Conservation (phyloP, 176 grass and related monocot species). For the Leersia perrieri region DNA sequence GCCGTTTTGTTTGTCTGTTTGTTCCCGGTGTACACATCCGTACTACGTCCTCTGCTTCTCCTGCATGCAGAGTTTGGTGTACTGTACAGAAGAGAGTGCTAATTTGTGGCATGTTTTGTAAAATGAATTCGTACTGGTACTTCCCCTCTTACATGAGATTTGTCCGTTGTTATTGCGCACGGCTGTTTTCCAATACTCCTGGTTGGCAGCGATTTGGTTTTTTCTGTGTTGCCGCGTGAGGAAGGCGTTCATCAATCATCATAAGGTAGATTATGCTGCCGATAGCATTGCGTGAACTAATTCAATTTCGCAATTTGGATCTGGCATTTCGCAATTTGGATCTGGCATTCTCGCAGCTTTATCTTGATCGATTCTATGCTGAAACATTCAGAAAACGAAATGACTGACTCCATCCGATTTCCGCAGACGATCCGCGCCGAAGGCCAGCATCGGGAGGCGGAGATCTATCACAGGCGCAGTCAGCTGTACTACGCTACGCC, state of each 20-base stretch:
- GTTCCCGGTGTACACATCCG: not conserved
- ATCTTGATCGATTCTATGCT: not conserved
- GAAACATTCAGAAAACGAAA: not conserved
- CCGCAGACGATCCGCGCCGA: conserved; percentile 39
- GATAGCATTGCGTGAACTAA: not conserved
- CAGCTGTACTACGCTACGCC: conserved; percentile 17
- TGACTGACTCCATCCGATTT: not conserved
- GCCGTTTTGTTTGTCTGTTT: not conserved
- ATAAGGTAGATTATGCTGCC: too few relatives aligned
- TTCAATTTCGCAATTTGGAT: too few relatives aligned
- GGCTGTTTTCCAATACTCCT: not conserved
- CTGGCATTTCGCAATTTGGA: not conserved
- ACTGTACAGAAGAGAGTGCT: not conserved
- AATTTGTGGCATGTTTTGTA: not conserved
- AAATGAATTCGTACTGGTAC: too few relatives aligned
- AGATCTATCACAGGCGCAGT: conserved; percentile 39
- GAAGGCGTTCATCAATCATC: not conserved
- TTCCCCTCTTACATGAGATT: not conserved
- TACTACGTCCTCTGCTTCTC: too few relatives aligned
- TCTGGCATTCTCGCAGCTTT: not conserved
- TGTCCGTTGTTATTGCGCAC: not conserved
- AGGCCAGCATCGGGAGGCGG: conserved; percentile 51
- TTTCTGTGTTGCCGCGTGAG: not conserved
- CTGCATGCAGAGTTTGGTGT: not conserved
- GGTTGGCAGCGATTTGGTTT: not conserved